Percentiles rank a stretch among this genome's conserved stretches.
phyloP scores from a whole-genome alignment of 2,329 filamentous ascomycete genomes.

The Sporothrix pseudoabietina region DNA sequence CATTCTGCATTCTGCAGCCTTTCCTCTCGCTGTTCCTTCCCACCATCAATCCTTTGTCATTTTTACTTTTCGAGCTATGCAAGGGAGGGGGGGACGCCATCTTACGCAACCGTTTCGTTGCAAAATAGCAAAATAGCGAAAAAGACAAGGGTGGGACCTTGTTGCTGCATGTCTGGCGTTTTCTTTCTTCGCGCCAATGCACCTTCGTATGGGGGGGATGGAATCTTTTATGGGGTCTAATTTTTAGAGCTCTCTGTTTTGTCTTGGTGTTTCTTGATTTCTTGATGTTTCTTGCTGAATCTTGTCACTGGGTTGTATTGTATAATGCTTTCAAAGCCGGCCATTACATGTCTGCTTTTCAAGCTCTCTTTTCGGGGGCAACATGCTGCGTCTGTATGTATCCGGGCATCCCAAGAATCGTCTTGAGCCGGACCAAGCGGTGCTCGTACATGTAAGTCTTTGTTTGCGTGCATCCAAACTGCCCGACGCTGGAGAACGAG shows the following conservation, averaged over 20 bases:
- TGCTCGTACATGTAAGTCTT: not conserved
- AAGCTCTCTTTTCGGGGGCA: not conserved
- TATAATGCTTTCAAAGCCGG: not conserved
- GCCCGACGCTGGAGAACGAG: not conserved
- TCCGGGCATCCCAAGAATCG: not conserved
- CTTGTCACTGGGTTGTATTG: not conserved
- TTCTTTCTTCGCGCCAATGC: not conserved
- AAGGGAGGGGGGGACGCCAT: slow-evolving; percentile 22
- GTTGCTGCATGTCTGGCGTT: slow-evolving; percentile 6
- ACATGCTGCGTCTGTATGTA: not conserved
- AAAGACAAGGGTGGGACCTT: slow-evolving; percentile 11
- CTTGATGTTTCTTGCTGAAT: not conserved
- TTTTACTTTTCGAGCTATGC: slow-evolving; percentile 18
- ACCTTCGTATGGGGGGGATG: slow-evolving; percentile 20
- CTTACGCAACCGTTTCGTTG: slow-evolving; percentile 20
- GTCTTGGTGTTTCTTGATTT: slow-evolving; percentile 5
- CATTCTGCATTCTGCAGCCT: slow-evolving; percentile 7
- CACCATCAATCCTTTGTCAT: not conserved
- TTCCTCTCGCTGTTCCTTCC: not conserved
- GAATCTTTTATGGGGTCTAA: slow-evolving; percentile 2
- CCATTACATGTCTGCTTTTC: not conserved
- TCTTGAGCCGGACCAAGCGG: not conserved
- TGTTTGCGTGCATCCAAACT: not conserved
- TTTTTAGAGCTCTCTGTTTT: not conserved
- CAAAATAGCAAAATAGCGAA: not conserved